phyloP scores from a whole-genome alignment of 75 land plant genomes.

The Cryptomeria japonica region DNA sequence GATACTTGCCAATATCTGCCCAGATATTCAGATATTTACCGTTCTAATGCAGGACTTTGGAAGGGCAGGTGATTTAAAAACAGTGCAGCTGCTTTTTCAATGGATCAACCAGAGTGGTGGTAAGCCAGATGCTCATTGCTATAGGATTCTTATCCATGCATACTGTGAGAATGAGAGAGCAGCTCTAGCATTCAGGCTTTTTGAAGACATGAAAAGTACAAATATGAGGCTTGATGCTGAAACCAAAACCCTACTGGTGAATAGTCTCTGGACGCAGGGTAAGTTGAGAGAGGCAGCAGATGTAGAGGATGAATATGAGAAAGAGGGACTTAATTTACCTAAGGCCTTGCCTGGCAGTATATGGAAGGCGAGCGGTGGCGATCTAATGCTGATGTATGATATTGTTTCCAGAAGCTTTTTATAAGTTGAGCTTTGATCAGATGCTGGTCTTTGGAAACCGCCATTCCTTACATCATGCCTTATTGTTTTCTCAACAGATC shows the following conservation, averaged over 20 bases:
- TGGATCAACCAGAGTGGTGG: conserved; percentile 42
- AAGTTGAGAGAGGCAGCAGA: conserved; percentile 61
- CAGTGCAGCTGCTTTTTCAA: conserved; percentile 44
- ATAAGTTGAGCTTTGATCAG: not conserved
- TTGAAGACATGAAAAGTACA: conserved; percentile 56
- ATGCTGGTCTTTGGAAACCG: not conserved
- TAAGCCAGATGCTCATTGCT: conserved; percentile 60
- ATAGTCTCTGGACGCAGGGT: conserved; percentile 68
- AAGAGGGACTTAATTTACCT: conserved; percentile 29
- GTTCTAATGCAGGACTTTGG: conserved; percentile 68
- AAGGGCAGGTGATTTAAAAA: conserved; percentile 38
- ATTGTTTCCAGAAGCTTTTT: conserved; percentile 37
- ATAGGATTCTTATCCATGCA: conserved; percentile 40
- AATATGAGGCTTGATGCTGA: conserved; percentile 38
- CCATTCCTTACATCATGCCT: not conserved
- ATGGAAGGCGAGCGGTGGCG: conserved; percentile 56
- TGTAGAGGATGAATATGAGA: conserved; percentile 54
- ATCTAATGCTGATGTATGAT: conserved; percentile 30
- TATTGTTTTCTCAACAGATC: not conserved
- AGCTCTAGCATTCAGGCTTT: conserved; percentile 51
- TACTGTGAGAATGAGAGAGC: conserved; percentile 61
- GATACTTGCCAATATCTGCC: conserved; percentile 36
- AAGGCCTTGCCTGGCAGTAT: conserved; percentile 48
- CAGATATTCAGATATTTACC: conserved; percentile 51
- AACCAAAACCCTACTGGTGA: conserved; percentile 50